These are phyloP conservation scores for Mucor irregularis DNA, from an alignment of 371 early-diverging fungal species.

Conservation along the genomic window DNA sequence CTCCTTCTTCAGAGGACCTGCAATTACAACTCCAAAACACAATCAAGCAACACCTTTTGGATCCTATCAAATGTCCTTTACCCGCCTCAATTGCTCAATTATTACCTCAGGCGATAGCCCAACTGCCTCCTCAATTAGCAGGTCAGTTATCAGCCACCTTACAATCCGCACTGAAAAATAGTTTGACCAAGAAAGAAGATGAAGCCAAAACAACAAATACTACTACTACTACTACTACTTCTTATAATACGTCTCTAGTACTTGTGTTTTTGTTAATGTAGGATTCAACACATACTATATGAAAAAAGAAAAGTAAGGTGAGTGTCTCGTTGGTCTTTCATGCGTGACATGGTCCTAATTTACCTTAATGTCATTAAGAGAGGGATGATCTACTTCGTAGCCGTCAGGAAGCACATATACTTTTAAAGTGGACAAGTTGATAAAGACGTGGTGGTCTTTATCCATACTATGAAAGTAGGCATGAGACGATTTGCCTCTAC, in stretches of 20 bases:
- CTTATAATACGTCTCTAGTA: conserved; percentile 69
- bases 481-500: conserved; percentile 88
- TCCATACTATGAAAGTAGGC: conserved; percentile 96
- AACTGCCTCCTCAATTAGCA: conserved; percentile 47
- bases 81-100: conserved; percentile 46
- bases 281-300: conserved; percentile 83
- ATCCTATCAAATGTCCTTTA: conserved; percentile 44
- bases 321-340: background rate
- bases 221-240: conserved; percentile 49
- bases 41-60: conserved; percentile 45
- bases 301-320: background rate
- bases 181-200: too few species aligned
- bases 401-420: conserved; percentile 94
- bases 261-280: conserved; percentile 72
- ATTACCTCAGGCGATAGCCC: conserved; percentile 49
- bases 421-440: conserved; percentile 87
- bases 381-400: conserved; percentile 87
- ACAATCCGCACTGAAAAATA: background rate
- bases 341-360: too few species aligned
- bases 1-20: too few species aligned
- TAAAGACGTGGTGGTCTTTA: conserved; percentile 96
- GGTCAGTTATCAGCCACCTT: conserved; percentile 42
- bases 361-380: conserved; percentile 91
- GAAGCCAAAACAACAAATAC: too few species aligned
- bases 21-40: conserved; percentile 46